Conservation (phyloP, 192 early-diverging fungal genomes). For the Coemansia sp. region DNA sequence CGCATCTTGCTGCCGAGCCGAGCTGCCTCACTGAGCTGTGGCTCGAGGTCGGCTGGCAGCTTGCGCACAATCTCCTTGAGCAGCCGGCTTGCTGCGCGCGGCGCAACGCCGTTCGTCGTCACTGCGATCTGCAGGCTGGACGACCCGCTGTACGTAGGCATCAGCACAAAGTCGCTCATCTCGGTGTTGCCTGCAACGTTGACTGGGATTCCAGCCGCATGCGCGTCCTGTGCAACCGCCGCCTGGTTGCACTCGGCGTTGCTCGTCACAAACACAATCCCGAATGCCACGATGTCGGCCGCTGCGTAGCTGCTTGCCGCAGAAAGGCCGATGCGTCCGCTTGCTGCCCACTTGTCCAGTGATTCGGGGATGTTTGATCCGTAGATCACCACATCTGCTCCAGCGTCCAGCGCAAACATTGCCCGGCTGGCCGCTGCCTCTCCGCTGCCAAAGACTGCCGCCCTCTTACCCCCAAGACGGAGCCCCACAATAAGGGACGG, state of each 20-base stretch:
- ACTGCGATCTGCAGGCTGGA: conserved; percentile 74
- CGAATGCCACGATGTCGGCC: conserved; percentile 26
- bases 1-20: conserved; percentile 52
- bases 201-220: conserved; percentile 65
- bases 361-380: conserved; percentile 24
- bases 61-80: conserved; percentile 60
- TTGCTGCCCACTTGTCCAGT: conserved; percentile 43
- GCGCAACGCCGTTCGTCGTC: conserved; percentile 73
- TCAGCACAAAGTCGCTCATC: conserved; percentile 81
- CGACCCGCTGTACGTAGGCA: conserved; percentile 69
- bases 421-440: conserved; percentile 66
- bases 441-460: conserved; percentile 69
- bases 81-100: conserved; percentile 65
- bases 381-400: conserved; percentile 64
- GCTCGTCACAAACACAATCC: conserved; percentile 44
- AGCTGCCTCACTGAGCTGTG: conserved; percentile 62
- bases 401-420: conserved; percentile 68
- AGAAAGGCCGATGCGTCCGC: conserved; percentile 21
- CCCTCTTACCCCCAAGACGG: conserved; percentile 35
- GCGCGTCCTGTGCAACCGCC: conserved; percentile 37
- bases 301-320: conserved; percentile 14
- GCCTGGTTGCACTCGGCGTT: conserved; percentile 40
- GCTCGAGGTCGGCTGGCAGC: conserved; percentile 61
- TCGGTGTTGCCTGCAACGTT: conserved; percentile 74
- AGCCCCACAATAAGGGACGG: conserved; percentile 51